Evolutionary conservation across 768 basidiomycete species (phyloP).

Genomic region (Sporobolomyces phaffii): DNA sequence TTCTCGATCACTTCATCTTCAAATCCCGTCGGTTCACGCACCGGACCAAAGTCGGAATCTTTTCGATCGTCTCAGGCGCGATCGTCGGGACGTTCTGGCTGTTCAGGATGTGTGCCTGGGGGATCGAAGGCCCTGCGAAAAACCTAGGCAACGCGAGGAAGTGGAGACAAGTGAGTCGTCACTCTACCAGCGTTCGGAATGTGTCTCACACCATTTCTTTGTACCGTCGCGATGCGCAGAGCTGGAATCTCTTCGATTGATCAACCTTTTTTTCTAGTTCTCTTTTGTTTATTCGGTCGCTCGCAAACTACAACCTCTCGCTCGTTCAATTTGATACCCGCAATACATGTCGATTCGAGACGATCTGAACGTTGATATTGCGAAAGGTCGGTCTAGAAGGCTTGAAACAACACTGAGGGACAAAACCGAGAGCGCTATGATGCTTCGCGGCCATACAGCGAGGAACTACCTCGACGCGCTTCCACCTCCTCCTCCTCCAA

Average conservation of each 20-base stretch:
- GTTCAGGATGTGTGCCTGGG: conserved; percentile 84
- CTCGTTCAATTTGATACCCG: too few species aligned
- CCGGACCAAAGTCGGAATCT: conserved; percentile 65
- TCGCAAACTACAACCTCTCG: too few species aligned
- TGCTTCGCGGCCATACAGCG: too few species aligned
- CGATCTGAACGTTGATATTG: too few species aligned
- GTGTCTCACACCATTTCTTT: too few species aligned
- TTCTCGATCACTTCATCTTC: conserved; percentile 91
- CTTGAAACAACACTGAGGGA: too few species aligned
- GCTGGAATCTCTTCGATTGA: conserved; percentile 24
- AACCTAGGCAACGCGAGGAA: conserved; percentile 7
- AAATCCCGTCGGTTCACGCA: conserved; percentile 59
- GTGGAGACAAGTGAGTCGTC: conserved; percentile 41
- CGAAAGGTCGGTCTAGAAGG: too few species aligned
- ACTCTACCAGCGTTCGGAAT: too few species aligned
- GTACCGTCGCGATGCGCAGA: conserved; percentile 6
- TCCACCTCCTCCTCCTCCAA: background rate
- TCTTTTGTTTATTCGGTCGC: background rate
- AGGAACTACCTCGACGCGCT: too few species aligned
- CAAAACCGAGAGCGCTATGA: too few species aligned
- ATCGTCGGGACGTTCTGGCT: conserved; percentile 86
- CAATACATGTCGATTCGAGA: too few species aligned
- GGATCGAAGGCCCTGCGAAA: conserved; percentile 69
- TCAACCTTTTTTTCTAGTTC: background rate
- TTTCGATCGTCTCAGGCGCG: conserved; percentile 57